A percentile compares a stretch with the other conserved stretches of the same genome.
phyloP scores from a whole-genome alignment of 2,329 filamentous ascomycete genomes.

The Botrytis pseudocinerea region DNA sequence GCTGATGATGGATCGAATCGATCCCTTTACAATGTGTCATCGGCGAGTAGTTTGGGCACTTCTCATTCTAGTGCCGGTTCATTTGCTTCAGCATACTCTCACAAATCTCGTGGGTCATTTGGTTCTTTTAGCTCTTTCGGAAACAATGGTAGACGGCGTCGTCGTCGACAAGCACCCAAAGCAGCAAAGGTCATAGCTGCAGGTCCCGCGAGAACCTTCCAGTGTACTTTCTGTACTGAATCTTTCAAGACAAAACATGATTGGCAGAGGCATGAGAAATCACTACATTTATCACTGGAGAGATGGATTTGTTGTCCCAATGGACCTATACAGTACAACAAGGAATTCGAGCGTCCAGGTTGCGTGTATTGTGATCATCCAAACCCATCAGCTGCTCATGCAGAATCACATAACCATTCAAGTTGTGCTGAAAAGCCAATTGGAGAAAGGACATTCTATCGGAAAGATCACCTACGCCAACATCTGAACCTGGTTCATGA shows the following conservation, averaged over 20 bases:
- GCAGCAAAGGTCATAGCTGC: conserved; percentile 49
- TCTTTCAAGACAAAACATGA: conserved; percentile 68
- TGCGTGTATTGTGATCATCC: conserved; percentile 62
- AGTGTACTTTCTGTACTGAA: conserved; percentile 70
- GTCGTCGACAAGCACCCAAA: conserved; percentile 37
- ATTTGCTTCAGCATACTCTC: conserved; percentile 59
- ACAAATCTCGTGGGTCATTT: conserved; percentile 58
- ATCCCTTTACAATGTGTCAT: conserved; percentile 60
- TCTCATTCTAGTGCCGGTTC: conserved; percentile 61
- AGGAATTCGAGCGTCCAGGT: conserved; percentile 56
- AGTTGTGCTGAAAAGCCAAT: conserved; percentile 65
- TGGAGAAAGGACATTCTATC: conserved; percentile 64
- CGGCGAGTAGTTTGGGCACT: conserved; percentile 60
- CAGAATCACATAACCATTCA: conserved; percentile 60
- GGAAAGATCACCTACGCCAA: conserved; percentile 67
- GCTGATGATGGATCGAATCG: conserved; percentile 62
- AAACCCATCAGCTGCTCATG: conserved; percentile 56
- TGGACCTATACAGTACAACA: conserved; percentile 56
- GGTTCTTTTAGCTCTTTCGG: conserved; percentile 39
- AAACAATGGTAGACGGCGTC: conserved; percentile 37
- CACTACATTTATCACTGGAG: conserved; percentile 63
- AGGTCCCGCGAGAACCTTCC: conserved; percentile 49
- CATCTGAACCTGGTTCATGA: conserved; percentile 63
- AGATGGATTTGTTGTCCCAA: conserved; percentile 65
- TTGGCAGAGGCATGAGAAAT: conserved; percentile 71